phyloP scores from a whole-genome alignment of 768 basidiomycete genomes.

The Macrolepiota dolichaula region DNA sequence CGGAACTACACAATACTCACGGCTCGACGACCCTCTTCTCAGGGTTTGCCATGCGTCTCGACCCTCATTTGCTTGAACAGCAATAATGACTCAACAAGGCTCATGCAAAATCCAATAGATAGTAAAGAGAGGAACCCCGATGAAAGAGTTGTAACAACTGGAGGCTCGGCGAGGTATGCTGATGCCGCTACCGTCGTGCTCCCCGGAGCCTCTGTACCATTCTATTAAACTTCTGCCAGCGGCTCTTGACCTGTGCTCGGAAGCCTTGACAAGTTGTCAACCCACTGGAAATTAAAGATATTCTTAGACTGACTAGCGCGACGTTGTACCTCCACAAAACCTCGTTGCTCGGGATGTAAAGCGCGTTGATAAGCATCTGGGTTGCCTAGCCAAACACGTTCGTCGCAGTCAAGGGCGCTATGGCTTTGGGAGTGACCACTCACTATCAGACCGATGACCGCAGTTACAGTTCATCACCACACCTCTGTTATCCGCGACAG shows the following conservation, averaged over 20 bases:
- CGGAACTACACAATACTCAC: no score
- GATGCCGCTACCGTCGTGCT: background rate
- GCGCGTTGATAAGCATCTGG: background rate
- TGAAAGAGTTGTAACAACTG: no score
- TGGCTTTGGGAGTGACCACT: background rate
- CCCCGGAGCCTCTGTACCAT: background rate
- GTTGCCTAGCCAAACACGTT: background rate
- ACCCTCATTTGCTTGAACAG: no score
- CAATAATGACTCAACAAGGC: no score
- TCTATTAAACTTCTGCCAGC: background rate
- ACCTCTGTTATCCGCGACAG: background rate
- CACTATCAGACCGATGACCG: background rate
- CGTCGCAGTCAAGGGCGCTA: no score
- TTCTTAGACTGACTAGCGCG: background rate
- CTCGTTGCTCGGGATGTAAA: background rate
- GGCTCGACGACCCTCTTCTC: no score
- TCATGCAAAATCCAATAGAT: no score
- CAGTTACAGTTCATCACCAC: background rate
- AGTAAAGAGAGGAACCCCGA: no score
- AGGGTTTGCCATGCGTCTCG: no score
- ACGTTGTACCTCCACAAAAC: background rate
- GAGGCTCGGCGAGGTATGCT: no score
- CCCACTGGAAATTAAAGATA: background rate
- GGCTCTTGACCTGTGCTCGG: background rate
- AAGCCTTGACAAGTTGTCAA: background rate